Conservation (phyloP, 2,329 filamentous ascomycete species). For the Ascochyta clinopodiicola region DNA sequence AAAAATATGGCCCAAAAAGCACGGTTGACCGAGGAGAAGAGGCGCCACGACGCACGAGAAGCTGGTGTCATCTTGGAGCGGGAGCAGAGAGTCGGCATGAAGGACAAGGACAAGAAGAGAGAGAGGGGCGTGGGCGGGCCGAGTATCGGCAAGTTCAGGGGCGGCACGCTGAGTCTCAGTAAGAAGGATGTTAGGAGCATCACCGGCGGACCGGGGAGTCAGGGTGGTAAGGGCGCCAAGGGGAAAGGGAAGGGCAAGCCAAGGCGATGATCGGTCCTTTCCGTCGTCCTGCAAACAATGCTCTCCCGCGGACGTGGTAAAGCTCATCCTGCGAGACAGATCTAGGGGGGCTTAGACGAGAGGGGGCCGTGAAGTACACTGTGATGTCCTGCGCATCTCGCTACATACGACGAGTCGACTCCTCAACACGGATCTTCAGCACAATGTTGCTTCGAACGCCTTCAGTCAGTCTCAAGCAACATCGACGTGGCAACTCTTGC, state of each 20-base stretch:
- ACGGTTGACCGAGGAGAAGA: slow-evolving; percentile 68
- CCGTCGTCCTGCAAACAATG: too few species aligned
- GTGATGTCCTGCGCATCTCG: too few species aligned
- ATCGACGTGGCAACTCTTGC: neutral
- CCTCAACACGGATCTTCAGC: too few species aligned
- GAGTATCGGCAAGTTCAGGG: slow-evolving; percentile 78
- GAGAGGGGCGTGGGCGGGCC: slow-evolving; percentile 75
- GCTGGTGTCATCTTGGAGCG: slow-evolving; percentile 88
- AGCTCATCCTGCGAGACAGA: too few species aligned
- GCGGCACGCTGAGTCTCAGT: slow-evolving; percentile 80
- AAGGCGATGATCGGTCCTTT: neutral
- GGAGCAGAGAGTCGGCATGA: slow-evolving; percentile 49
- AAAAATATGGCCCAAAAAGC: slow-evolving; percentile 81
- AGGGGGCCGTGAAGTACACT: too few species aligned
- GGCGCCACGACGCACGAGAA: slow-evolving; percentile 81
- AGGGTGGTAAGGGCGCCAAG: slow-evolving; percentile 21
- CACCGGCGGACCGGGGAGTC: slow-evolving; percentile 58
- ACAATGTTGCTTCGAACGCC: neutral
- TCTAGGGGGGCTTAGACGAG: too few species aligned
- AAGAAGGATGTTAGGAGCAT: slow-evolving; percentile 77
- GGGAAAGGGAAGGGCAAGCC: slow-evolving; percentile 19
- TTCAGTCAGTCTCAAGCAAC: neutral
- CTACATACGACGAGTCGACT: too few species aligned
- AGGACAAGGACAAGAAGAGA: slow-evolving; percentile 58
- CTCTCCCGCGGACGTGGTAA: too few species aligned